A percentile compares a stretch with the other conserved stretches of the same genome.
Conservation (phyloP, 192 early-diverging fungal genomes). For the Funneliformis geosporum region DNA sequence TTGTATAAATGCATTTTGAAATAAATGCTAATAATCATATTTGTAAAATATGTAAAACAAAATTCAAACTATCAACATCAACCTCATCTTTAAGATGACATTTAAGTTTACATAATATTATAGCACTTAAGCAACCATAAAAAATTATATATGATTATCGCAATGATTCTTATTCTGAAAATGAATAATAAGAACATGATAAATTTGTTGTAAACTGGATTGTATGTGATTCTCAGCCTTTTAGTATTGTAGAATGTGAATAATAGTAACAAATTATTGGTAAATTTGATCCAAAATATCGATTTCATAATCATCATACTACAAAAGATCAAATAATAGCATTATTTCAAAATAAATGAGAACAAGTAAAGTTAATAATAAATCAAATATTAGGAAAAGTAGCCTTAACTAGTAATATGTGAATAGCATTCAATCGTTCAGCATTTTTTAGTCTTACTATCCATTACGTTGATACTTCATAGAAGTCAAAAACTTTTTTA, state of each 20-base stretch:
- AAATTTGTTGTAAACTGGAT: background rate
- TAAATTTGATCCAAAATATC: conserved; percentile 5
- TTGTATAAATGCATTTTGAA: no score
- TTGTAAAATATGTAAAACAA: background rate
- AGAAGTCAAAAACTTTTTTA: background rate
- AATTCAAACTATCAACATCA: background rate
- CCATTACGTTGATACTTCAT: background rate
- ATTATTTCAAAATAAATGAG: conserved; percentile 1
- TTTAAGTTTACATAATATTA: background rate
- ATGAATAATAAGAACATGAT: conserved; percentile 1
- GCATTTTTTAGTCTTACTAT: background rate
- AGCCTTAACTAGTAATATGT: background rate
- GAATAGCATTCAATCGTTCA: background rate
- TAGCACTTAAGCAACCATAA: background rate
- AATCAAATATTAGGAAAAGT: background rate
- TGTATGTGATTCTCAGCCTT: conserved; percentile 9
- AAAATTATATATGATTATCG: conserved; percentile 3
- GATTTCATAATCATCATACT: background rate
- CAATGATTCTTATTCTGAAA: background rate
- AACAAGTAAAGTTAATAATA: background rate
- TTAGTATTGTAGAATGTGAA: background rate
- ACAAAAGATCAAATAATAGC: background rate
- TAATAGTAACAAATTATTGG: background rate
- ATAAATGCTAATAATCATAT: no score
- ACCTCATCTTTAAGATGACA: background rate